phyloP scores from a whole-genome alignment of 768 basidiomycete species.

The Paxillus involutus region DNA sequence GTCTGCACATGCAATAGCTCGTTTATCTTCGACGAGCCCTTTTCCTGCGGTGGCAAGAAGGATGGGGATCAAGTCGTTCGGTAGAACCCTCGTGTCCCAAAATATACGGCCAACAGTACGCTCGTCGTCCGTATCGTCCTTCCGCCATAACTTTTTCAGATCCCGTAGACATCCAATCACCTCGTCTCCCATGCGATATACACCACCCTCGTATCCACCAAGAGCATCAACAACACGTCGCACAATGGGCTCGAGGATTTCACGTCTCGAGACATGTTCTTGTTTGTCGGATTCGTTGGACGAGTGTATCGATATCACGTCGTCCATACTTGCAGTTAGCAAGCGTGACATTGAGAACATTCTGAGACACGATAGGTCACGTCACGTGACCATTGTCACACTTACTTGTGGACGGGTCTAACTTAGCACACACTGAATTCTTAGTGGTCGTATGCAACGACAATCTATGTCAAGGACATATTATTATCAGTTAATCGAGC shows the following conservation, averaged over 20 bases:
- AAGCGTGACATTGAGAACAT: constrained; percentile 10
- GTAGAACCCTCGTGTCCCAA: constrained; percentile 81
- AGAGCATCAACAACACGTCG: constrained; percentile 77
- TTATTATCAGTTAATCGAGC: too few species aligned
- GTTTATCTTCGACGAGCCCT: constrained; percentile 76
- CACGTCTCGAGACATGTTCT: constrained; percentile 41
- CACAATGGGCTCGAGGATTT: constrained; percentile 66
- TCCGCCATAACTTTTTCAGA: constrained; percentile 92
- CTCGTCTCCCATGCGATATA: constrained; percentile 79
- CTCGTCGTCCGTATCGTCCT: constrained; percentile 96
- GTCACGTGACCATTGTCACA: constrained; percentile 22
- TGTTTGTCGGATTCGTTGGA: constrained; percentile 25
- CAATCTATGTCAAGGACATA: too few species aligned
- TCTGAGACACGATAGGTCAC: constrained; percentile 26
- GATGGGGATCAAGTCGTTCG: constrained; percentile 87
- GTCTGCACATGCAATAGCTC: constrained; percentile 82
- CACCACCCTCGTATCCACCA: constrained; percentile 67
- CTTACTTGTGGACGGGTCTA: too few species aligned
- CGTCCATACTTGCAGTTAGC: constrained; percentile 25
- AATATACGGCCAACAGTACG: constrained; percentile 93
- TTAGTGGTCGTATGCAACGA: too few species aligned
- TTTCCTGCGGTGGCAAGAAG: constrained; percentile 78
- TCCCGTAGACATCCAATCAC: constrained; percentile 86
- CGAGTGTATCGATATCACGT: constrained; percentile 35
- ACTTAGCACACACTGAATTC: too few species aligned